Evolutionary conservation across 1,284 basidiomycete genomes (phyloP).

Genomic region (Crucibulum parvulum): DNA sequence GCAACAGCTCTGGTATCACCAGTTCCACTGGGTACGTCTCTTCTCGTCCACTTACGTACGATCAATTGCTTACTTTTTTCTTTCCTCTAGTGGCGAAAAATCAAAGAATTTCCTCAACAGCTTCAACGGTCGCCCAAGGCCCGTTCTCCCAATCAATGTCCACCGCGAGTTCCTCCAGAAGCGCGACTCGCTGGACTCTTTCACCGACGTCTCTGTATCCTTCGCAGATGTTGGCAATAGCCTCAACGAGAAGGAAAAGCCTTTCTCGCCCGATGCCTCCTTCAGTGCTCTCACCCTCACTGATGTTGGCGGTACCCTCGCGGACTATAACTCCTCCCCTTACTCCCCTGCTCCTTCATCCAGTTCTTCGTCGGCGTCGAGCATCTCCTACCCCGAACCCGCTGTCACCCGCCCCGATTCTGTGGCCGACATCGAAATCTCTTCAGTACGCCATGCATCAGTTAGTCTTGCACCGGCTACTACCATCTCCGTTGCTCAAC

Average conservation of each 20-base stretch:
- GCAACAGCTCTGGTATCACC: conserved; percentile 30
- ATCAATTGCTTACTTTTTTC: background rate
- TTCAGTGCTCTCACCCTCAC: conserved; percentile 41
- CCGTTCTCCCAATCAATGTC: conserved; percentile 49
- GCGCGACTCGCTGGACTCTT: conserved; percentile 52
- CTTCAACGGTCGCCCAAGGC: conserved; percentile 24
- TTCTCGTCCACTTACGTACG: background rate
- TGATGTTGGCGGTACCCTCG: conserved; percentile 45
- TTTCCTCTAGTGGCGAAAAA: background rate
- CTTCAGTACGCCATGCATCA: conserved; percentile 2
- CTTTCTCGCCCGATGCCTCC: conserved; percentile 34
- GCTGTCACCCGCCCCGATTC: conserved; percentile 15
- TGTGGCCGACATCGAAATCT: background rate
- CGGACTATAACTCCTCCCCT: conserved; percentile 34
- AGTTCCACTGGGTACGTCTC: conserved; percentile 41
- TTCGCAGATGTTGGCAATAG: conserved; percentile 42
- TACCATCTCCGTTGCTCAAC: background rate
- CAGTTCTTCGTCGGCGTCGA: conserved; percentile 26
- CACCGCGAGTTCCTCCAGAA: conserved; percentile 46
- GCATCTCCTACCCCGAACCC: conserved; percentile 22
- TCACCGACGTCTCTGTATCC: conserved; percentile 46
- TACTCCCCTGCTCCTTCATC: conserved; percentile 35
- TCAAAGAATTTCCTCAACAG: conserved; percentile 12
- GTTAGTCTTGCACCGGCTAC: background rate
- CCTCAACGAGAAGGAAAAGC: conserved; percentile 38